phyloP scores from a whole-genome alignment of 352 stramenopile genomes.

The Blastocystis sp. region DNA sequence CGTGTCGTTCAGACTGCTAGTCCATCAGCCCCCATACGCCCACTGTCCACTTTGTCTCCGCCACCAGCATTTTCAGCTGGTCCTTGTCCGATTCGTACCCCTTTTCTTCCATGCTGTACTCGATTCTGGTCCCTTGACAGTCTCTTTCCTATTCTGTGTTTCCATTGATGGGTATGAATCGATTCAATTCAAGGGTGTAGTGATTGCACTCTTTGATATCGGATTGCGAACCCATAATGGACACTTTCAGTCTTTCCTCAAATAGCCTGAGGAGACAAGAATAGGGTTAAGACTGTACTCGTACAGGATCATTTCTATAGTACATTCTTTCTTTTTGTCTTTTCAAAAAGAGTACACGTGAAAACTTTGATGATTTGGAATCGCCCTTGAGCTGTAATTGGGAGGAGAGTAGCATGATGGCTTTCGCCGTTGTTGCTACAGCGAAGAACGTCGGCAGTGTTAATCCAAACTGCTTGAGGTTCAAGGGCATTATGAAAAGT shows the following conservation, averaged over 20 bases:
- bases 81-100: constrained; percentile 36
- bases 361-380: constrained; percentile 69
- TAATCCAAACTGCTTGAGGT: constrained; percentile 67
- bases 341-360: constrained; percentile 27
- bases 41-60: constrained; percentile 14
- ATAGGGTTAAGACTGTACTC: constrained; percentile 50
- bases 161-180: too few relatives aligned
- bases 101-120: constrained; percentile 47
- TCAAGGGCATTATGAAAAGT: constrained; percentile 66
- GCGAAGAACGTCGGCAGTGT: constrained; percentile 65
- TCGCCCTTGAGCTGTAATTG: constrained; percentile 50
- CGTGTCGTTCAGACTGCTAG: constrained; percentile 21
- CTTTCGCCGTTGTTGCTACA: constrained; percentile 62
- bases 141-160: too few relatives aligned
- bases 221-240: not conserved
- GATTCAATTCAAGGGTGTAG: too few relatives aligned
- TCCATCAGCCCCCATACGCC: not conserved
- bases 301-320: constrained; percentile 73
- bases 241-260: not conserved
- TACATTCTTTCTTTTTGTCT: constrained; percentile 67
- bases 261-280: not conserved
- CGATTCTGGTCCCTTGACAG: too few relatives aligned
- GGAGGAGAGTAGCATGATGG: constrained; percentile 71
- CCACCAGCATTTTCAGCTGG: constrained; percentile 53
- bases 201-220: too few relatives aligned